Base-by-base conservation (phyloP, 192 early-diverging fungal genomes). In the Physocladia obscura region DNA sequence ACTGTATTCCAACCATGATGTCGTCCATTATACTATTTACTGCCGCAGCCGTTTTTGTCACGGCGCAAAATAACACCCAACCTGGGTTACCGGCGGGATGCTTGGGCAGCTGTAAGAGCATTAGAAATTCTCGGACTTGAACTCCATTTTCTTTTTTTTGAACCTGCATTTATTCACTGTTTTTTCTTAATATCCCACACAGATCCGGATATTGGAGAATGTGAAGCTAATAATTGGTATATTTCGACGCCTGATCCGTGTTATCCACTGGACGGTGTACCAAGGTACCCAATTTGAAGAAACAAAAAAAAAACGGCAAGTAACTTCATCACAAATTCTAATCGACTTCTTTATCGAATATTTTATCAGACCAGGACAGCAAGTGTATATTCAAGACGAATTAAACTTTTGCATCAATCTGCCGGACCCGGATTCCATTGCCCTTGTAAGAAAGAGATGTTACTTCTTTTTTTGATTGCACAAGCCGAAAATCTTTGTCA, bases 391-490 rank as follows among this genome's bases (percentile, higher is more conserved):
- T 31, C 13, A 56, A 26, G 67, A 57, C 15, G 29, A 11, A 31
- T 13, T 31, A 30, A 76, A 76, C 49, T 76, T 76, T 44, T 76
- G 75, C 57, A 73, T 76, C 55, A 50, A 50, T 26, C 36, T 76
- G 17, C 75, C 75, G 26, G 57, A 76, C 62, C 61, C 71, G 13
- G 55, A 74, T 34, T 36, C 24, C 27, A 31, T 58, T 19, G 5
- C n/a, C 32, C 15, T 58, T 13, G 52, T 55, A 26, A 54, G 51
- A 22, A n/a, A 26, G 17, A 13, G 40, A 44, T 8, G n/a, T 55
- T n/a, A n/a, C n/a, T n/a, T n/a, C n/a, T n/a, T n/a, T n/a, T n/a
- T n/a, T n/a, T n/a, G n/a, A n/a, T n/a, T n/a, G n/a, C n/a, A n/a
- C n/a, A n/a, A n/a, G n/a, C n/a, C n/a, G n/a, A n/a, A n/a, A n/a